phyloP scores from a whole-genome alignment of 805 yeast genomes.

The Blastobotrys terrestris region DNA sequence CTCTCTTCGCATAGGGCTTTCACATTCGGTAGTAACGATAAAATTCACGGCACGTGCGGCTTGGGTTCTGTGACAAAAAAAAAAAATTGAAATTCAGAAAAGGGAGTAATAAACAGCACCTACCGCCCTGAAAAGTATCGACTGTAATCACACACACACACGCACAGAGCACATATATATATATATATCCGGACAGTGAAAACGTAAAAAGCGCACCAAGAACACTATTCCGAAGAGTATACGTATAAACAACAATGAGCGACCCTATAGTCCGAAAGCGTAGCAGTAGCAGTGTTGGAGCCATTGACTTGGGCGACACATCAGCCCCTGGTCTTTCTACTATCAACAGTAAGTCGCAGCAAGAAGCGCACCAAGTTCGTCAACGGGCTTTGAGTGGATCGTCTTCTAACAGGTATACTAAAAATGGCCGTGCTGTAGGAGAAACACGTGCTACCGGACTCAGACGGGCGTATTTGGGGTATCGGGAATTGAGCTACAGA shows the following conservation, averaged over 20 bases:
- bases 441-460: slow-evolving; percentile 10
- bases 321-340: slow-evolving; percentile 63
- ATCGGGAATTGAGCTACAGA: slow-evolving; percentile 49
- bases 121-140: not conserved
- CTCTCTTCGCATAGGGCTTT: no score
- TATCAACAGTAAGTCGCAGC: slow-evolving; percentile 44
- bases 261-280: slow-evolving; percentile 18
- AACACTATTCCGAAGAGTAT: not conserved
- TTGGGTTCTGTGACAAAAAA: not conserved
- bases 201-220: not conserved
- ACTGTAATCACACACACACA: not conserved
- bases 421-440: slow-evolving; percentile 1
- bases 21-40: no score
- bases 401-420: slow-evolving; percentile 4
- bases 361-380: slow-evolving; percentile 37
- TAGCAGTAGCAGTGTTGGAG: slow-evolving; percentile 69
- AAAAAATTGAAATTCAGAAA: no score
- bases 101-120: no score
- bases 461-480: slow-evolving; percentile 45
- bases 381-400: slow-evolving; percentile 26
- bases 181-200: not conserved
- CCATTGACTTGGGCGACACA: slow-evolving; percentile 67
- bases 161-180: no score
- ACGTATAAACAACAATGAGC: not conserved
- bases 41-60: not conserved